Evolutionary conservation across 805 yeast genomes (phyloP).

Genomic region (Ogataea glucozyma): DNA sequence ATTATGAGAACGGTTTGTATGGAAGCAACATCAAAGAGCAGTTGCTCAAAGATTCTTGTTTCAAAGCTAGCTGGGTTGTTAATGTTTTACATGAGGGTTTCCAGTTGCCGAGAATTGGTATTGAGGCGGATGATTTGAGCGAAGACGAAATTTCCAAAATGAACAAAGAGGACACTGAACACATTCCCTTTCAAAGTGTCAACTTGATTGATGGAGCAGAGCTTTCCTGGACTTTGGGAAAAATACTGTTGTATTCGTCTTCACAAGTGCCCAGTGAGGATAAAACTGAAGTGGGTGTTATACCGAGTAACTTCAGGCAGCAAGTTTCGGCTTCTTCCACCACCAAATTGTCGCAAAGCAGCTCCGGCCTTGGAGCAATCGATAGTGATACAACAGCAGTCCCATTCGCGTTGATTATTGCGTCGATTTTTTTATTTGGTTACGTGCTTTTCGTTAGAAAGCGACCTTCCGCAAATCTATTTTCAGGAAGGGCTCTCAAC

Average conservation of each 20-base stretch:
- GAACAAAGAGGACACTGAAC: slow-evolving; percentile 29
- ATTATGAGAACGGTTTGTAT: slow-evolving; percentile 56
- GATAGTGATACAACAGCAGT: slow-evolving; percentile 11
- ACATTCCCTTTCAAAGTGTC: slow-evolving; percentile 79
- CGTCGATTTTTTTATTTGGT: slow-evolving; percentile 20
- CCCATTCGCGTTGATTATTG: slow-evolving; percentile 11
- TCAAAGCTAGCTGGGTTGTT: slow-evolving; percentile 93
- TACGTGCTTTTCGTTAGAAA: slow-evolving; percentile 15
- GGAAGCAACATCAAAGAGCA: slow-evolving; percentile 55
- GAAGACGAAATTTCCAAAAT: slow-evolving; percentile 30
- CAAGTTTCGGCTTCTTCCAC: slow-evolving; percentile 1
- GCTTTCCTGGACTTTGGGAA: slow-evolving; percentile 93
- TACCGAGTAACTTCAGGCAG: slow-evolving; percentile 37
- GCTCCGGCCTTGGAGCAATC: background rate
- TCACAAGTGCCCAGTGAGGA: slow-evolving; percentile 49
- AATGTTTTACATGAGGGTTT: slow-evolving; percentile 91
- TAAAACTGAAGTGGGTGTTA: slow-evolving; percentile 36
- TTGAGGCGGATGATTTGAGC: slow-evolving; percentile 42
- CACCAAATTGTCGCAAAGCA: background rate
- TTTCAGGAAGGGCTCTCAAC: slow-evolving; percentile 4
- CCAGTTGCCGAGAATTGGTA: slow-evolving; percentile 71
- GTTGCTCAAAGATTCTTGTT: slow-evolving; percentile 74
- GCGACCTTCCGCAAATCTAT: slow-evolving; percentile 1
- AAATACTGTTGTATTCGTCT: slow-evolving; percentile 79
- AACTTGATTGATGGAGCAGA: slow-evolving; percentile 80